A percentile compares a stretch with the other conserved stretches of the same genome.
Evolutionary conservation across 2,329 filamentous ascomycete species (phyloP).

Genomic region (Helotiales sp.): DNA sequence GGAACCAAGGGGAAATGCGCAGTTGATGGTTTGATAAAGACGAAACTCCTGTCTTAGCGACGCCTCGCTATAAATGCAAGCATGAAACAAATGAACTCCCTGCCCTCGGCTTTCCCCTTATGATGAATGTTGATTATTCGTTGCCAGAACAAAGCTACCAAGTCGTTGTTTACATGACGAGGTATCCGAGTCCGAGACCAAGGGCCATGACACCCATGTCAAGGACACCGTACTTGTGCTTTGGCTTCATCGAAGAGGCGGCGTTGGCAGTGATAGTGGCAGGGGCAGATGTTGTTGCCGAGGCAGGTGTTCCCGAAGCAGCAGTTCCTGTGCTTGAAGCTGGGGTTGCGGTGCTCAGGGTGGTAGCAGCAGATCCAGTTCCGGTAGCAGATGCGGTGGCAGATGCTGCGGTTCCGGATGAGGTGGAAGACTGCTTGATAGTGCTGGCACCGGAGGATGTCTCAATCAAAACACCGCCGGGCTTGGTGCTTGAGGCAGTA

Average conservation of each 20-base stretch:
- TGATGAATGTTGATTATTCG: not conserved
- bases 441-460: slow-evolving; percentile 5
- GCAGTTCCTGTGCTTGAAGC: slow-evolving; percentile 37
- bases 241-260: slow-evolving; percentile 30
- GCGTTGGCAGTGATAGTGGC: slow-evolving; percentile 37
- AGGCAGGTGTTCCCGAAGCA: no score
- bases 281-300: slow-evolving; percentile 10
- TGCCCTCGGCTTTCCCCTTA: not conserved
- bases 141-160: slow-evolving; percentile 2
- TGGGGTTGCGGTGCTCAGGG: slow-evolving; percentile 24
- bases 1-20: slow-evolving; percentile 1
- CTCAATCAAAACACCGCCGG: slow-evolving; percentile 9
- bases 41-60: slow-evolving; percentile 5
- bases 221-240: slow-evolving; percentile 37
- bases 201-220: slow-evolving; percentile 40
- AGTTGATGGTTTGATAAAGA: not conserved
- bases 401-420: slow-evolving; percentile 16
- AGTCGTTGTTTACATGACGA: slow-evolving; percentile 40
- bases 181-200: slow-evolving; percentile 42
- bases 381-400: slow-evolving; percentile 19
- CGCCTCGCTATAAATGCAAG: slow-evolving; percentile 14
- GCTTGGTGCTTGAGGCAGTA: slow-evolving; percentile 15
- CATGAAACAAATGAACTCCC: slow-evolving; percentile 16
- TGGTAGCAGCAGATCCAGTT: slow-evolving; percentile 15
- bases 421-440: not conserved